These are phyloP conservation scores for Dendrocalamus sinicus DNA, from an alignment of 176 grass and related monocot species.

Conservation along the genomic window DNA sequence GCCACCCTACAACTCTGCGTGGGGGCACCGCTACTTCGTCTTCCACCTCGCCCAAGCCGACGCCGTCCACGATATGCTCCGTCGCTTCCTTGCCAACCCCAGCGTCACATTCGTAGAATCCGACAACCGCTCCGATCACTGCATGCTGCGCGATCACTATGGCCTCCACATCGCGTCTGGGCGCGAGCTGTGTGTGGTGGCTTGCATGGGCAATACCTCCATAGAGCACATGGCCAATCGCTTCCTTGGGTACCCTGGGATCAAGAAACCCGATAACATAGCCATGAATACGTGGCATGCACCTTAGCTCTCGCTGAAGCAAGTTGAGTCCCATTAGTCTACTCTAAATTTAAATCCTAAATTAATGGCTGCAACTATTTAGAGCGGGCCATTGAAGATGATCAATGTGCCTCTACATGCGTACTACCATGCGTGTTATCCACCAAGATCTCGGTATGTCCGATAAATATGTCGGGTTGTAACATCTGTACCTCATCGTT, in stretches of 20 bases:
- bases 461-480: constrained; percentile 25
- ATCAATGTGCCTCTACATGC: constrained; percentile 14
- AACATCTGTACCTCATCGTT: background rate
- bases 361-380: too few species aligned
- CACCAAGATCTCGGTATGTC: constrained; percentile 40
- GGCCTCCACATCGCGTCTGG: background rate
- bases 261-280: constrained; percentile 17
- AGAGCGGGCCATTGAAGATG: background rate
- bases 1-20: constrained; percentile 57
- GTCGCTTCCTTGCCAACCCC: constrained; percentile 41
- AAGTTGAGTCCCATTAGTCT: too few species aligned
- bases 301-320: background rate
- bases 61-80: background rate
- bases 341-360: too few species aligned
- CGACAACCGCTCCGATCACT: background rate
- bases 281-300: constrained; percentile 46
- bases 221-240: constrained; percentile 39
- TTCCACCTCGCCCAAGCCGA: constrained; percentile 44
- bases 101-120: constrained; percentile 50
- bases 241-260: constrained; percentile 44
- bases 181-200: background rate
- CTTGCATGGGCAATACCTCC: constrained; percentile 49
- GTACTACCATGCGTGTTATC: background rate
- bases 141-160: constrained; percentile 39
- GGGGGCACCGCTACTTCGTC: constrained; percentile 47